A percentile compares a stretch with the other conserved stretches of the same genome.
phyloP scores from a whole-genome alignment of 208 protist genomes.

The Paratrypanosoma confusum region DNA sequence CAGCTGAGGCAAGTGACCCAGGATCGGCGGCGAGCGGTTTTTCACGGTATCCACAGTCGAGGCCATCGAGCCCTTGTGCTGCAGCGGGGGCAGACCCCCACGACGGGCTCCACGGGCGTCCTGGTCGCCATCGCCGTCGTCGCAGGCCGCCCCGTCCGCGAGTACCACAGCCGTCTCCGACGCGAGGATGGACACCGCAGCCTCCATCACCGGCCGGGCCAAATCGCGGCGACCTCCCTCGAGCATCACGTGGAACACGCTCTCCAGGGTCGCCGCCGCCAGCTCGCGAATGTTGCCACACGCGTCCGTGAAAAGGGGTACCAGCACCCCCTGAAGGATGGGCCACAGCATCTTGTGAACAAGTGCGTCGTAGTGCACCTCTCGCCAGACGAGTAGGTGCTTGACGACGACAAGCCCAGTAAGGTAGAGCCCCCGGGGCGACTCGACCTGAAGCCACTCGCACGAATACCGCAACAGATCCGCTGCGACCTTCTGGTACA shows the following conservation, averaged over 20 bases:
- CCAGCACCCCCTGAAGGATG: slow-evolving; percentile 45
- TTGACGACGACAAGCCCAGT: slow-evolving; percentile 48
- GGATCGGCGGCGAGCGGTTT: no score
- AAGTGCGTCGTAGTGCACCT: slow-evolving; percentile 24
- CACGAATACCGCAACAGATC: slow-evolving; percentile 33
- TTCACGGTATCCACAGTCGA: no score
- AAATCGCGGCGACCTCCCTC: slow-evolving; percentile 19
- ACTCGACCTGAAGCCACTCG: slow-evolving; percentile 34
- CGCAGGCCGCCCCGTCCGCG: no score
- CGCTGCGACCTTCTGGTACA: slow-evolving; percentile 37
- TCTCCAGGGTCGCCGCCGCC: slow-evolving; percentile 38
- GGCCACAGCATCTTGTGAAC: slow-evolving; percentile 25
- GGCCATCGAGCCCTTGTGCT: no score
- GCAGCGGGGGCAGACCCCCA: no score
- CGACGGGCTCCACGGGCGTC: no score
- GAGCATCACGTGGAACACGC: slow-evolving; percentile 38
- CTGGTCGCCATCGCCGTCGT: no score
- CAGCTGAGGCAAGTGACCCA: no score
- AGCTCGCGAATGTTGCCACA: slow-evolving; percentile 32
- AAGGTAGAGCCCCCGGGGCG: slow-evolving; percentile 29
- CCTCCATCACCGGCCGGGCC: slow-evolving; percentile 48
- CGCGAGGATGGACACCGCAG: no score
- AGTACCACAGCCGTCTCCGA: no score
- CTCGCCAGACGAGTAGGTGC: slow-evolving; percentile 34
- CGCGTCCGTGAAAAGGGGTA: slow-evolving; percentile 18